Conservation (phyloP, 768 basidiomycete species). For the Leccinum truebloodii region DNA sequence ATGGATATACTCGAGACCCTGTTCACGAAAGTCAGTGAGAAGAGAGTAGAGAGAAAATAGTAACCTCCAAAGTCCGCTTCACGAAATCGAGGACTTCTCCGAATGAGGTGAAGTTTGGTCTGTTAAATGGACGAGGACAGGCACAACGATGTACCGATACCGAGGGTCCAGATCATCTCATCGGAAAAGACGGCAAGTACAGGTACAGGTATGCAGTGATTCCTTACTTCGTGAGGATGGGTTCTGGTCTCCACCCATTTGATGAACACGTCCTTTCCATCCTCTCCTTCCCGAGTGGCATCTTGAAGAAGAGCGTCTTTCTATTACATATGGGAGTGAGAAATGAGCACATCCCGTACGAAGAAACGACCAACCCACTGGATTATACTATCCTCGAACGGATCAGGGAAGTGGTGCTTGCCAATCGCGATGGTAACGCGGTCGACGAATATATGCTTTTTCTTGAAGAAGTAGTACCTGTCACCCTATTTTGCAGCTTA, state of each 20-base stretch:
- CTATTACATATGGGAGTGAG: background rate
- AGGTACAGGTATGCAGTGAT: constrained; percentile 28
- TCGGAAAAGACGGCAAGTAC: constrained; percentile 18
- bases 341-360: background rate
- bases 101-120: constrained; percentile 25
- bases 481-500: background rate
- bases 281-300: constrained; percentile 4
- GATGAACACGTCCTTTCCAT: constrained; percentile 14
- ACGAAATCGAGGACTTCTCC: constrained; percentile 33
- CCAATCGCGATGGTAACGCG: constrained; percentile 30
- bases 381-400: constrained; percentile 10
- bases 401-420: constrained; percentile 13
- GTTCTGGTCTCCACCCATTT: constrained; percentile 6
- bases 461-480: constrained; percentile 17
- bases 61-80: constrained; percentile 28
- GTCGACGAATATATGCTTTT: constrained; percentile 24
- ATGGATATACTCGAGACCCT: constrained; percentile 41
- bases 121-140: constrained; percentile 24
- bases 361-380: constrained; percentile 7
- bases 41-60: accelerated
- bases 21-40: background rate
- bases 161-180: too few relatives aligned
- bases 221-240: constrained; percentile 5
- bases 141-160: constrained; percentile 28
- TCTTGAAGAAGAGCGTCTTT: constrained; percentile 7